Conservation (phyloP, 805 yeast species). For the Yamadazyma akitaensis region DNA sequence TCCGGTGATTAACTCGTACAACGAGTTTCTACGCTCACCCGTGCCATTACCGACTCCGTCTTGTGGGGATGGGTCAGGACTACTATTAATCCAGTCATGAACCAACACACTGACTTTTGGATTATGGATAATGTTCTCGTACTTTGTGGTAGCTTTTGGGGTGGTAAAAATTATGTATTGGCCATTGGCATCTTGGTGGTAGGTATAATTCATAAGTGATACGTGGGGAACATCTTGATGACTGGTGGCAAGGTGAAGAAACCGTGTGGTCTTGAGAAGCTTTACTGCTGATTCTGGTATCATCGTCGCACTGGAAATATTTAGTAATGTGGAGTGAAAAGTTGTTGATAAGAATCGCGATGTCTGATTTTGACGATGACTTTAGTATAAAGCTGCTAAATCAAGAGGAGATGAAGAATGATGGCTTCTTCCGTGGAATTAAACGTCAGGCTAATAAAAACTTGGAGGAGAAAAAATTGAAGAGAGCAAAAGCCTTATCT, state of each 20-base stretch:
- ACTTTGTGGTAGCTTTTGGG: slow-evolving; percentile 69
- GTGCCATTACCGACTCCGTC: slow-evolving; percentile 7
- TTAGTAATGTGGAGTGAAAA: background rate
- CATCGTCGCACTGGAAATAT: slow-evolving; percentile 7
- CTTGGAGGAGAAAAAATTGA: background rate
- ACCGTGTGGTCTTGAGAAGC: slow-evolving; percentile 58
- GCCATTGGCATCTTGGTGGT: slow-evolving; percentile 39
- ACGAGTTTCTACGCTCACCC: slow-evolving; percentile 25
- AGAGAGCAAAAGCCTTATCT: background rate
- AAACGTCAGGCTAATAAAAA: background rate
- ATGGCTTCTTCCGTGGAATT: background rate
- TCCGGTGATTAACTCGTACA: slow-evolving; percentile 58
- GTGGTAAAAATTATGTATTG: slow-evolving; percentile 70
- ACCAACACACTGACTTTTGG: slow-evolving; percentile 79
- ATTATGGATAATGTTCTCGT: slow-evolving; percentile 61
- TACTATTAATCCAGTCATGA: slow-evolving; percentile 77
- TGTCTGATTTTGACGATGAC: slow-evolving; percentile 4
- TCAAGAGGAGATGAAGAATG: background rate
- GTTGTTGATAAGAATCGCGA: background rate
- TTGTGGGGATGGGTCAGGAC: slow-evolving; percentile 13
- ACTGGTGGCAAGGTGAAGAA: slow-evolving; percentile 83
- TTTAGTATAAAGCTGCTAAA: background rate
- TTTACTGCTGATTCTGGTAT: slow-evolving; percentile 36
- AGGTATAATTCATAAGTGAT: slow-evolving; percentile 86
- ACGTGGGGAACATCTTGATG: slow-evolving; percentile 76